Evolutionary conservation across 2,329 filamentous ascomycete genomes (phyloP).

Genomic region (Aspergillus niger): DNA sequence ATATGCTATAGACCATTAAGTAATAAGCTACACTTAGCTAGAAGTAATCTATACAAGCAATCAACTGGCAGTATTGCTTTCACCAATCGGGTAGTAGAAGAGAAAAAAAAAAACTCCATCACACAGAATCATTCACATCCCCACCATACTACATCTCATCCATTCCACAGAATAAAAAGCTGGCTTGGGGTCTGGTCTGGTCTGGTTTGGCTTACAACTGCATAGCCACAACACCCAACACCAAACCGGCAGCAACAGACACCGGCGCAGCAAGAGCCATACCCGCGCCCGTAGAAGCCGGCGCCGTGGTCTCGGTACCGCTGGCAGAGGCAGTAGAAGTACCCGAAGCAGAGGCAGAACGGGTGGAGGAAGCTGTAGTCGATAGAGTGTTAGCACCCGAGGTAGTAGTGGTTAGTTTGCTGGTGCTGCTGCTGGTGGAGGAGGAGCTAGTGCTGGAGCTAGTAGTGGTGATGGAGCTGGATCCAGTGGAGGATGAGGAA

Average conservation of each 20-base stretch:
- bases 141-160: no score
- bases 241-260: conserved; percentile 21
- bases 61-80: no score
- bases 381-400: conserved; percentile 15
- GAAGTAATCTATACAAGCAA: no score
- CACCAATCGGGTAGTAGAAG: no score
- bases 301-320: conserved; percentile 3
- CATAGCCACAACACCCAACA: conserved; percentile 25
- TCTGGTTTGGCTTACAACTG: conserved; percentile 1
- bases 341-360: not conserved
- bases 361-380: conserved; percentile 1
- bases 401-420: conserved; percentile 10
- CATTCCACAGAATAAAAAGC: no score
- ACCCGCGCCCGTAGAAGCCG: conserved; percentile 10
- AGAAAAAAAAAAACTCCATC: no score
- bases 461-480: not conserved
- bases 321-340: conserved; percentile 8
- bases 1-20: no score
- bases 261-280: conserved; percentile 18
- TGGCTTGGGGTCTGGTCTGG: no score
- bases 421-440: conserved; percentile 1
- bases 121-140: no score
- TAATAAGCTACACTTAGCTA: no score
- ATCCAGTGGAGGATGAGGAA: conserved; percentile 6
- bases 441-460: not conserved